Conservation (phyloP, 1,139 yeast species). For the Saccharomyces hybrid region DNA sequence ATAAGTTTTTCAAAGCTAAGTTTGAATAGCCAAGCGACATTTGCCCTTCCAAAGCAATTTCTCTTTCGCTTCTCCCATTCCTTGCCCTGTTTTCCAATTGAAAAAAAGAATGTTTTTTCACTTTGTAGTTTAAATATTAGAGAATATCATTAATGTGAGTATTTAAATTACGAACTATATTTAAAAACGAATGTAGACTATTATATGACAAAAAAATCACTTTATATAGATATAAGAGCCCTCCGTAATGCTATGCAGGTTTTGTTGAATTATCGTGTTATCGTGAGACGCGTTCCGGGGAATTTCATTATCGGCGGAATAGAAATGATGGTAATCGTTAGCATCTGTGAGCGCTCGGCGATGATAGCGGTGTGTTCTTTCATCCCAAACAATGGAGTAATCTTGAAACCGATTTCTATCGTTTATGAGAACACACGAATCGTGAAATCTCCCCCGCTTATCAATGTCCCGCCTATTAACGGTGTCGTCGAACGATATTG, state of each 20-base stretch:
- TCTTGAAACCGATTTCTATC: slow-evolving; percentile 10
- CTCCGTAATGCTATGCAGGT: background rate
- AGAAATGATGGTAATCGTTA: background rate
- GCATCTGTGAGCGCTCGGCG: background rate
- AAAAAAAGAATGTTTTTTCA: background rate
- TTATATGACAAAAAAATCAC: background rate
- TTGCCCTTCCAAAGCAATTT: background rate
- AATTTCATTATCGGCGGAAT: background rate
- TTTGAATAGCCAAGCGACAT: too few relatives aligned
- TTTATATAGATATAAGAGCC: background rate
- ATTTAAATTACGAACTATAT: background rate
- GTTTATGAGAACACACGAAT: slow-evolving; percentile 17
- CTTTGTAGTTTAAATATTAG: background rate
- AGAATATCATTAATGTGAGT: background rate
- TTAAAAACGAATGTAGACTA: background rate
- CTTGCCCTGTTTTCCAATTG: background rate
- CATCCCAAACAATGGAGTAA: slow-evolving; percentile 3
- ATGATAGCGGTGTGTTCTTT: background rate
- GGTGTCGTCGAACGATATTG: slow-evolving; percentile 12
- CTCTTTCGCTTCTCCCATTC: background rate
- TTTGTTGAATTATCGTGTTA: background rate
- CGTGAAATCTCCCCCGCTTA: slow-evolving; percentile 14
- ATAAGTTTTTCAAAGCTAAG: slow-evolving; percentile 39
- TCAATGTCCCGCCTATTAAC: slow-evolving; percentile 23
- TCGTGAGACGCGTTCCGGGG: background rate